Percentiles rank a stretch among this genome's conserved stretches.
Conservation (phyloP, 106 monocot genomes). For the Narthecium ossifragum region DNA sequence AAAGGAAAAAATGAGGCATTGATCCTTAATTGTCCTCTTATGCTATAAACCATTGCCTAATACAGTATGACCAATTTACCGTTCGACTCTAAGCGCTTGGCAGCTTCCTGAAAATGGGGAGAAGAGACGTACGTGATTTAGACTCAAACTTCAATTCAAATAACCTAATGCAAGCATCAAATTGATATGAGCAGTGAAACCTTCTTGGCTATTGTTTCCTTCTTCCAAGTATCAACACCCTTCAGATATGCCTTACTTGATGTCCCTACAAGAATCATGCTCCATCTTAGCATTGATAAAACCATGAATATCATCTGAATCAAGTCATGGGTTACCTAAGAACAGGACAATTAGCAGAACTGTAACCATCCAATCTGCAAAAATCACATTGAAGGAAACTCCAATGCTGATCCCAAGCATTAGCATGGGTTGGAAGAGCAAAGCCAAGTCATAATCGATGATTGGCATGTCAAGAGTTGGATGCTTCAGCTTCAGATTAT, state of each 20-base stretch:
- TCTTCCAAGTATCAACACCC: slow-evolving; percentile 84
- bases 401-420: slow-evolving; percentile 82
- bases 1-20: too few species aligned
- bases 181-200: slow-evolving; percentile 11
- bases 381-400: slow-evolving; percentile 71
- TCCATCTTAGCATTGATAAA: slow-evolving; percentile 21
- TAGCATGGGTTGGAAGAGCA: slow-evolving; percentile 71
- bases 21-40: too few species aligned
- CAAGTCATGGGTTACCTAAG: slow-evolving; percentile 27
- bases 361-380: slow-evolving; percentile 80
- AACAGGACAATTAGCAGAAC: slow-evolving; percentile 72
- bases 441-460: too few species aligned
- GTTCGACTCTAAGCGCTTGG: slow-evolving; percentile 21
- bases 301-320: slow-evolving; percentile 9
- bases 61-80: too few species aligned
- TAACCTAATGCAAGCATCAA: too few species aligned
- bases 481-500: slow-evolving; percentile 67
- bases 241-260: slow-evolving; percentile 70
- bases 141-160: slow-evolving; percentile 21
- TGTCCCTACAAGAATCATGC: slow-evolving; percentile 47
- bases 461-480: slow-evolving; percentile 62
- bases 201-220: slow-evolving; percentile 63
- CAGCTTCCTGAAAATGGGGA: slow-evolving; percentile 43
- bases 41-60: too few species aligned
- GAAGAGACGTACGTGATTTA: slow-evolving; percentile 22